A percentile compares a stretch with the other conserved stretches of the same genome.
These are phyloP conservation scores for Talaromyces piceae DNA, from an alignment of 2,329 filamentous ascomycete species.

Conservation along the genomic window DNA sequence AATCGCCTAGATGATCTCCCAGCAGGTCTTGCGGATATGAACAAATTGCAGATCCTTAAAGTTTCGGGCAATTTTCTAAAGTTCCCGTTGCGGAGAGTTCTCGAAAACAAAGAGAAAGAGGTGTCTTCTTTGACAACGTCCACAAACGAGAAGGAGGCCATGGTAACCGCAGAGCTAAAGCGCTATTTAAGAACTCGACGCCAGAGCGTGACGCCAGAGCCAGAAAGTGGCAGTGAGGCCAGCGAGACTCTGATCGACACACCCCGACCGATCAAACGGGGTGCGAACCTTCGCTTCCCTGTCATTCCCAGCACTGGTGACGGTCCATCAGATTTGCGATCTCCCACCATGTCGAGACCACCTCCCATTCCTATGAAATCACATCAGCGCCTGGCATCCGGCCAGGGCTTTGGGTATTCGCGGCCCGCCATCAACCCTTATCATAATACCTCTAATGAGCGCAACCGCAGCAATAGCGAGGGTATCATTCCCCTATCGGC, in stretches of 20 bases:
- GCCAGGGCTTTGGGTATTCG: constrained; percentile 46
- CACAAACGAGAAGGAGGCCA: constrained; percentile 54
- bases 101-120: constrained; percentile 60
- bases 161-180: constrained; percentile 55
- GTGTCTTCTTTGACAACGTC: constrained; percentile 48
- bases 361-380: constrained; percentile 75
- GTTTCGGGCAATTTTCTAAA: constrained; percentile 79
- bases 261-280: constrained; percentile 59
- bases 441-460: constrained; percentile 52
- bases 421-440: constrained; percentile 67
- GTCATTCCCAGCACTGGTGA: constrained; percentile 42
- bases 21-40: constrained; percentile 79
- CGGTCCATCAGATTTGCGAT: constrained; percentile 65
- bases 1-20: constrained; percentile 83
- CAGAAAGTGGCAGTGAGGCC: constrained; percentile 41
- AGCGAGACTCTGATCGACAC: constrained; percentile 69
- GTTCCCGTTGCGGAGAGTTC: constrained; percentile 65
- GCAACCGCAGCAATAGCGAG: constrained; percentile 56
- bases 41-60: constrained; percentile 79
- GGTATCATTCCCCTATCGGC: constrained; percentile 44
- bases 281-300: constrained; percentile 50
- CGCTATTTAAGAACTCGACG: constrained; percentile 47
- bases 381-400: constrained; percentile 59
- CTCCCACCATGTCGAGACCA: constrained; percentile 57
- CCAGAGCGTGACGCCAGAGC: constrained; percentile 29